Conservation (phyloP, 306 rosid genomes). For the Citrullus mucosospermus region DNA sequence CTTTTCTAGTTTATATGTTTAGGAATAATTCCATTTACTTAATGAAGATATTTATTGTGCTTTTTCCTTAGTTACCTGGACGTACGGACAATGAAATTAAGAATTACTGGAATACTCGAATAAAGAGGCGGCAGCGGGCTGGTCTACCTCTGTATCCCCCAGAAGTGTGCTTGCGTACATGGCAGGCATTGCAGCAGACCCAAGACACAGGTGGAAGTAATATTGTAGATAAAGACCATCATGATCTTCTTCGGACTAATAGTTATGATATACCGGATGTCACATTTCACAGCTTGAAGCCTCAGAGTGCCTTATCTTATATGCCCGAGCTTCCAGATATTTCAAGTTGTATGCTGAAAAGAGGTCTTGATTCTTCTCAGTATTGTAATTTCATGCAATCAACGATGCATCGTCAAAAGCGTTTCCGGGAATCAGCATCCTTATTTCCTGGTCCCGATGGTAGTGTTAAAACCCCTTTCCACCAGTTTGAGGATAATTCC, state of each 20-base stretch:
- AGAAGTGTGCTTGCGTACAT: constrained; percentile 46
- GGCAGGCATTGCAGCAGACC: constrained; percentile 37
- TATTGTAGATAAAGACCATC: constrained; percentile 29
- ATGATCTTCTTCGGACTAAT: constrained; percentile 31
- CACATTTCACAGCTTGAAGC: constrained; percentile 45
- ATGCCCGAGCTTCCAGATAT: constrained; percentile 39
- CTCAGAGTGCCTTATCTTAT: constrained; percentile 37
- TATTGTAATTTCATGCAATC: constrained; percentile 35
- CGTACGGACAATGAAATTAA: constrained; percentile 99
- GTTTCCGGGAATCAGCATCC: constrained; percentile 43
- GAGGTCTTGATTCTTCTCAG: constrained; percentile 55
- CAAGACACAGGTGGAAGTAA: constrained; percentile 31
- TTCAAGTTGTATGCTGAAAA: constrained; percentile 31
- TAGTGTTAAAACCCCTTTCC: constrained; percentile 30
- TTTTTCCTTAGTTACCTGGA: constrained; percentile 67
- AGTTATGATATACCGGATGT: constrained; percentile 46
- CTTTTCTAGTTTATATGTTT: constrained; percentile 1
- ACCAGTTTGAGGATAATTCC: constrained; percentile 31
- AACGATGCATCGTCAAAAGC: constrained; percentile 46
- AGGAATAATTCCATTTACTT: constrained; percentile 6
- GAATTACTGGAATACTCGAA: constrained; percentile 97
- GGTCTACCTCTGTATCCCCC: constrained; percentile 91
- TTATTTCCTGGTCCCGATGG: constrained; percentile 35
- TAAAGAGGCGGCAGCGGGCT: constrained; percentile 82
- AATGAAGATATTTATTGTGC: constrained; percentile 9